Evolutionary conservation across 805 yeast species (phyloP).

Genomic region (Candida chauliodis): DNA sequence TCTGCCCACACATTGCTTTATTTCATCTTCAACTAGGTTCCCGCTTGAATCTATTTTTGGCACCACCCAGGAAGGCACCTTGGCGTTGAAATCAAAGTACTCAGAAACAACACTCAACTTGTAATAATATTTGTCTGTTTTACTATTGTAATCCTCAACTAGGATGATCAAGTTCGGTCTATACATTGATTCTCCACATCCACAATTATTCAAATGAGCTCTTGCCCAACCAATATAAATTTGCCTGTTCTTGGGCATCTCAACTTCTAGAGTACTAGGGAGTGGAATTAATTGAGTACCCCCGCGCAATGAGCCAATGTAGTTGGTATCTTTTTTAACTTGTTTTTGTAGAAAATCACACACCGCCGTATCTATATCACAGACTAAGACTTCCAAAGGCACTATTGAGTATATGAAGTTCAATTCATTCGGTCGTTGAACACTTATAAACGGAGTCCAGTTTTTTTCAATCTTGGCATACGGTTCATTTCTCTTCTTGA

Average conservation of each 20-base stretch:
- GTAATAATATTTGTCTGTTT: slow-evolving; percentile 14
- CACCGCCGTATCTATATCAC: slow-evolving; percentile 23
- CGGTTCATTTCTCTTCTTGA: slow-evolving; percentile 14
- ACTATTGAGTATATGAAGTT: slow-evolving; percentile 24
- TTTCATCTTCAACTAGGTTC: slow-evolving; percentile 19
- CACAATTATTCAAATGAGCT: slow-evolving; percentile 36
- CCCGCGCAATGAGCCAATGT: slow-evolving; percentile 34
- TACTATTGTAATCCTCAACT: slow-evolving; percentile 22
- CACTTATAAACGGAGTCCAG: slow-evolving; percentile 39
- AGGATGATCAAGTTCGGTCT: slow-evolving; percentile 38
- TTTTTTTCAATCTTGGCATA: slow-evolving; percentile 24
- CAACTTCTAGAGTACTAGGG: slow-evolving; percentile 13
- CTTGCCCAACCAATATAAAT: slow-evolving; percentile 40
- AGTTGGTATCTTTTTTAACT: slow-evolving; percentile 13
- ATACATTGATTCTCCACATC: slow-evolving; percentile 38
- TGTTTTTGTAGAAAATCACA: slow-evolving; percentile 25
- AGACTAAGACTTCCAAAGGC: slow-evolving; percentile 26
- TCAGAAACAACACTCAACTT: slow-evolving; percentile 24
- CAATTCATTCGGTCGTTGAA: slow-evolving; percentile 7
- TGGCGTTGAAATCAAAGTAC: slow-evolving; percentile 27
- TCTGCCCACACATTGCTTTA: slow-evolving; percentile 29
- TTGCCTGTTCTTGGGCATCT: slow-evolving; percentile 23
- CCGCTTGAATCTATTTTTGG: slow-evolving; percentile 19
- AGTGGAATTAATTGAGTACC: slow-evolving; percentile 31
- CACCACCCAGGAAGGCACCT: slow-evolving; percentile 24